Evolutionary conservation across 768 basidiomycete genomes (phyloP).

Genomic region (Lentinula sp.): DNA sequence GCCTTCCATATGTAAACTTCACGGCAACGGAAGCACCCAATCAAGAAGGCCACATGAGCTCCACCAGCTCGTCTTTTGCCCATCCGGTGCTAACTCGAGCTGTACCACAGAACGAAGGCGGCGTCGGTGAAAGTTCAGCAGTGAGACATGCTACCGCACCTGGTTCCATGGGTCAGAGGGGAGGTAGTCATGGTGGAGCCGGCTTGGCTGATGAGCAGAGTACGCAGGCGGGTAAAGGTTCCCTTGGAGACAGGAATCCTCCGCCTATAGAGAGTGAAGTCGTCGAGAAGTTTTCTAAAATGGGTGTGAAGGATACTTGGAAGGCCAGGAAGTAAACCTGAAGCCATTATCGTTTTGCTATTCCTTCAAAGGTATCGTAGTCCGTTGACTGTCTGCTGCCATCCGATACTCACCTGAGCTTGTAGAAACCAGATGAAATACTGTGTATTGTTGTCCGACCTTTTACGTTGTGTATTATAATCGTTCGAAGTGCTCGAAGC

Average conservation of each 20-base stretch:
- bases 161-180: conserved; percentile 37
- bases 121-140: conserved; percentile 42
- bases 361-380: background rate
- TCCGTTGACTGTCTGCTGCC: background rate
- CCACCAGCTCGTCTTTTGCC: conserved; percentile 35
- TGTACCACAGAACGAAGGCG: conserved; percentile 32
- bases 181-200: conserved; percentile 36
- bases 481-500: background rate
- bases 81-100: conserved; percentile 38
- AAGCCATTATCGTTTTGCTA: background rate
- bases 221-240: conserved; percentile 27
- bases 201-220: conserved; percentile 35
- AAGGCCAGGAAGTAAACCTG: conserved; percentile 36
- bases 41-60: conserved; percentile 29
- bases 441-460: background rate
- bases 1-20: conserved; percentile 29
- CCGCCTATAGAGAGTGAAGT: conserved; percentile 34
- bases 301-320: conserved; percentile 42
- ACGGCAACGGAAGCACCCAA: conserved; percentile 32
- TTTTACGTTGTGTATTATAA: background rate
- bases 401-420: background rate
- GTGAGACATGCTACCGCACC: conserved; percentile 34
- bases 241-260: conserved; percentile 39
- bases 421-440: background rate
- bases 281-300: conserved; percentile 39